phyloP scores from a whole-genome alignment of 139 green algal species.

The Coccomyxa sp. region DNA sequence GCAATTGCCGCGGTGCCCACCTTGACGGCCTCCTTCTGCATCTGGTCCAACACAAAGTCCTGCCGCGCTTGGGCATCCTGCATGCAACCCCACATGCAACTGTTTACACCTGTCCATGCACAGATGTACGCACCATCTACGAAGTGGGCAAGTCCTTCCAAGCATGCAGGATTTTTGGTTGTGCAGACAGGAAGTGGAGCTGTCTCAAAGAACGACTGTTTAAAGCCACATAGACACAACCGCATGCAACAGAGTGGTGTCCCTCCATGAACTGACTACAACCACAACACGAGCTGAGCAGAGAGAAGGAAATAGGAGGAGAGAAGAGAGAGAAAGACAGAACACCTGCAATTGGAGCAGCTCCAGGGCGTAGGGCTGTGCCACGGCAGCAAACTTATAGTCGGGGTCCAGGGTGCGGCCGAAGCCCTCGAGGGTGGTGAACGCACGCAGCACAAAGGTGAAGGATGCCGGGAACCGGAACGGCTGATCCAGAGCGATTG shows the following conservation, averaged over 20 bases:
- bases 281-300: too few species aligned
- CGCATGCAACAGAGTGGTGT: too few species aligned
- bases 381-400: constrained; percentile 66
- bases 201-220: too few species aligned
- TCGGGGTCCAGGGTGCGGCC: constrained; percentile 33
- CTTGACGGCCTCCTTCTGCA: constrained; percentile 63
- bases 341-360: constrained; percentile 44
- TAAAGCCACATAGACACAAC: too few species aligned
- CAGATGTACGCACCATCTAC: neutral
- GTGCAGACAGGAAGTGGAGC: too few species aligned
- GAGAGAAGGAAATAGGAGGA: too few species aligned
- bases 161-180: too few species aligned
- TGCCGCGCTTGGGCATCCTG: constrained; percentile 32
- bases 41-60: constrained; percentile 50
- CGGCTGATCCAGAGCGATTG: constrained; percentile 77
- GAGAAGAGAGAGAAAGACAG: too few species aligned
- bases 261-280: too few species aligned
- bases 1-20: constrained; percentile 53
- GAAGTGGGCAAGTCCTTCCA: too few species aligned
- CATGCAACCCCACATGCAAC: neutral
- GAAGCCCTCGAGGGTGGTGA: constrained; percentile 76
- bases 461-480: constrained; percentile 86
- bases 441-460: constrained; percentile 84
- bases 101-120: neutral
- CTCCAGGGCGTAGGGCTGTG: constrained; percentile 65